Evolutionary conservation across 768 basidiomycete genomes (phyloP).

Genomic region (Termitomyces sp.): DNA sequence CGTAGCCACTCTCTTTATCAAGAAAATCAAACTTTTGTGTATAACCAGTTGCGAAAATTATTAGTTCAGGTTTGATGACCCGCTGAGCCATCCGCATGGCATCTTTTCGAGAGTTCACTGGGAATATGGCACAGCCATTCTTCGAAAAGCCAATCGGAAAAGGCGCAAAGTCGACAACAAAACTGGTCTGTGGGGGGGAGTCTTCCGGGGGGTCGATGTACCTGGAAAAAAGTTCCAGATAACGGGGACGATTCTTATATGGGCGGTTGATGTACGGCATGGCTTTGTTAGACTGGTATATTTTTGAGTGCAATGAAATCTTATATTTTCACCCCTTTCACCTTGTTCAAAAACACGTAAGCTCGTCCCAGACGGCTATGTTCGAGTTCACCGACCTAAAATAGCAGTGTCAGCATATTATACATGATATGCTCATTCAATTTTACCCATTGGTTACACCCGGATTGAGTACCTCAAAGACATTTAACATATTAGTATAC

Average conservation of each 20-base stretch:
- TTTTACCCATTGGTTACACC: slow-evolving; percentile 58
- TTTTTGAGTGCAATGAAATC: background rate
- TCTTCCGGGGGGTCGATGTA: slow-evolving; percentile 55
- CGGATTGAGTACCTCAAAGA: slow-evolving; percentile 39
- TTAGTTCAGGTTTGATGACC: slow-evolving; percentile 39
- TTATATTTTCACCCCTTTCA: slow-evolving; percentile 10
- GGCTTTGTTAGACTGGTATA: slow-evolving; percentile 41
- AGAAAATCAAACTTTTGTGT: slow-evolving; percentile 37
- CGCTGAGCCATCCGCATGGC: slow-evolving; percentile 30
- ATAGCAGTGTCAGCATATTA: background rate
- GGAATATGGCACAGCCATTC: slow-evolving; percentile 41
- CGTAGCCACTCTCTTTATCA: slow-evolving; percentile 30
- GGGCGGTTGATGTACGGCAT: slow-evolving; percentile 60
- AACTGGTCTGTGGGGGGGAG: slow-evolving; percentile 34
- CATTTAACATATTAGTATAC: slow-evolving; percentile 22
- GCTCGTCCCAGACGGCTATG: slow-evolving; percentile 49
- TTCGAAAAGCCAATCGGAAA: slow-evolving; percentile 42
- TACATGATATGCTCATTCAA: background rate
- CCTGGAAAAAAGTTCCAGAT: slow-evolving; percentile 42
- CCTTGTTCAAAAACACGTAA: slow-evolving; percentile 62
- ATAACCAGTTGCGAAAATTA: slow-evolving; percentile 46
- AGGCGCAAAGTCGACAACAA: slow-evolving; percentile 48
- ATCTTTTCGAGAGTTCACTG: slow-evolving; percentile 34
- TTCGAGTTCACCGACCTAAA: slow-evolving; percentile 46
- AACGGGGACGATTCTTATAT: slow-evolving; percentile 35